Evolutionary conservation across 371 early-diverging fungal species (phyloP).

Genomic region (Mucor piriformis): DNA sequence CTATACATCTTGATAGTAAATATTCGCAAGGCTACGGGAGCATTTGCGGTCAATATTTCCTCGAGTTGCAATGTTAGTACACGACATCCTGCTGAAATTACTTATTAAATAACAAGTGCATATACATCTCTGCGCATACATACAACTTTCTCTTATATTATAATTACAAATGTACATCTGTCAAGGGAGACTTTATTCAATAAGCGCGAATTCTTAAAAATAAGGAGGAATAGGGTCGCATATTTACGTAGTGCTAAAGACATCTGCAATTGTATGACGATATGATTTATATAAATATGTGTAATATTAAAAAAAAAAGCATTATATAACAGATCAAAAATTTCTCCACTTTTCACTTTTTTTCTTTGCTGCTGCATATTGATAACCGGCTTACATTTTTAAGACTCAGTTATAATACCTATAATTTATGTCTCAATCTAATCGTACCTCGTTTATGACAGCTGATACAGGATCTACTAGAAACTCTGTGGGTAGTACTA

Average conservation of each 20-base stretch:
- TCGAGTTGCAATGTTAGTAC: too few species aligned
- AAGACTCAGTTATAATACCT: not conserved
- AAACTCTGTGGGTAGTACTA: not conserved
- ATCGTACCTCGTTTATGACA: slow-evolving; percentile 12
- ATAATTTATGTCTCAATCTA: slow-evolving; percentile 8
- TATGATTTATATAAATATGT: not conserved
- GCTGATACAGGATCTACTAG: slow-evolving; percentile 4
- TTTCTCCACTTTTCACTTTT: not conserved
- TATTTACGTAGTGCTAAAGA: not conserved
- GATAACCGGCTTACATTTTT: not conserved
- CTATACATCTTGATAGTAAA: too few species aligned
- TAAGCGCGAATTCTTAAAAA: too few species aligned
- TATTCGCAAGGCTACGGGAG: too few species aligned
- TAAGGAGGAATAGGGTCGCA: too few species aligned
- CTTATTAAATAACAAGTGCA: too few species aligned
- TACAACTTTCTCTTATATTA: too few species aligned
- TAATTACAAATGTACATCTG: too few species aligned
- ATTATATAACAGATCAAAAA: not conserved
- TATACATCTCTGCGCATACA: too few species aligned
- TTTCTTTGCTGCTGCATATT: not conserved
- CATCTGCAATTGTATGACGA: not conserved
- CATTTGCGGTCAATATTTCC: too few species aligned
- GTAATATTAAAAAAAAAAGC: not conserved
- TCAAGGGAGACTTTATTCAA: too few species aligned
- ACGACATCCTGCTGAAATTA: too few species aligned